A percentile compares a stretch with the other conserved stretches of the same genome.
Evolutionary conservation across 176 grass and related monocot species (phyloP).

Genomic region (maize (Zea mays)): DNA sequence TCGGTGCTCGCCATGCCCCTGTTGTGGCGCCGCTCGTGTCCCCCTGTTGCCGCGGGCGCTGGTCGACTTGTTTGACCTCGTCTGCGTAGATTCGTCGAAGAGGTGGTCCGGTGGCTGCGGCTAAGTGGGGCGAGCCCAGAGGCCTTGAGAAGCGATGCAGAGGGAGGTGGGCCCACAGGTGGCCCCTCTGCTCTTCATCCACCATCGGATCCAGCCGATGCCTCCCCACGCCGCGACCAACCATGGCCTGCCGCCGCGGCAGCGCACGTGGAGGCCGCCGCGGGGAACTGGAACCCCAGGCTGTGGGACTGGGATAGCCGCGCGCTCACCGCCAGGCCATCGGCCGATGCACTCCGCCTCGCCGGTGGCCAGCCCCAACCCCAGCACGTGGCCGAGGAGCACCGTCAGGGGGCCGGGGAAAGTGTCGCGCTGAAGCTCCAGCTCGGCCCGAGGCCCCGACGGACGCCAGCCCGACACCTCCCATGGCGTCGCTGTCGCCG

Average conservation of each 20-base stretch:
- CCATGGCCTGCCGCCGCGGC: conserved; percentile 3
- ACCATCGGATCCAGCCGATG: conserved; percentile 52
- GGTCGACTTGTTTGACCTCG: conserved; percentile 17
- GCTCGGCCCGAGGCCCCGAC: no score
- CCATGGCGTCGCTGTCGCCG: no score
- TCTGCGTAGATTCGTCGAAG: conserved; percentile 19
- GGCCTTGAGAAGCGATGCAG: conserved; percentile 43
- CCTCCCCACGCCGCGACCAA: no score
- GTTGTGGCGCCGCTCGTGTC: neutral
- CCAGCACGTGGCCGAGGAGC: no score
- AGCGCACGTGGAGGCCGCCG: no score
- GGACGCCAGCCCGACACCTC: no score
- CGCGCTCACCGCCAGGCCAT: conserved; percentile 58
- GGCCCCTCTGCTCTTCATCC: no score
- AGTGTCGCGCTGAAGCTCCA: no score
- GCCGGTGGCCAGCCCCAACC: no score
- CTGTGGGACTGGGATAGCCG: conserved; percentile 93
- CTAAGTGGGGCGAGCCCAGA: neutral
- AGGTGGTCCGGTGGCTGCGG: conserved; percentile 23
- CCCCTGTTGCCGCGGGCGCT: neutral
- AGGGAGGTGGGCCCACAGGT: conserved; percentile 73
- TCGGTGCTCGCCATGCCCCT: neutral
- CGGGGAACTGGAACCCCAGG: conserved; percentile 71
- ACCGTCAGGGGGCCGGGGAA: no score
- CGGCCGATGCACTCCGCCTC: conserved; percentile 33